A percentile compares a stretch with the other conserved stretches of the same genome.
Evolutionary conservation across 2,329 filamentous ascomycete genomes (phyloP).

Genomic region (Verticillium albo-atrum): DNA sequence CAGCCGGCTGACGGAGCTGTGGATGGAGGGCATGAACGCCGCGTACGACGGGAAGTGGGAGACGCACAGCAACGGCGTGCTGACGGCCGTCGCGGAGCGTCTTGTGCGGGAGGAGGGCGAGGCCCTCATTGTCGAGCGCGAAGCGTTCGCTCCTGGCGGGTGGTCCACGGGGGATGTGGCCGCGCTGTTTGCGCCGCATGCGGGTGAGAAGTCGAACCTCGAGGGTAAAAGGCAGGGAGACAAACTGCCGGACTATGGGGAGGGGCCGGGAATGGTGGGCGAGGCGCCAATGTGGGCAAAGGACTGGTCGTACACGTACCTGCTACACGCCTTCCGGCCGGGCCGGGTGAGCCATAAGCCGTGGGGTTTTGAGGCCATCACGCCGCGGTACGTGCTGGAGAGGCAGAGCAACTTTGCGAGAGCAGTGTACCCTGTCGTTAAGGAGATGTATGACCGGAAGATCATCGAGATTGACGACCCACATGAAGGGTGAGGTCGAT

Average conservation of each 20-base stretch:
- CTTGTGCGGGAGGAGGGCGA: constrained; percentile 6
- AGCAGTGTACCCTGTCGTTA: constrained; percentile 15
- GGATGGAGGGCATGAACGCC: constrained; percentile 1
- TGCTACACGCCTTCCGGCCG: constrained; percentile 15
- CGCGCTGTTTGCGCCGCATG: constrained; percentile 12
- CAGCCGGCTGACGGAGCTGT: not conserved
- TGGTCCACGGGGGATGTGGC: constrained; percentile 9
- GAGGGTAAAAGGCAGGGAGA: not conserved
- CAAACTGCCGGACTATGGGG: not conserved
- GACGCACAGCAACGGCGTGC: constrained; percentile 1
- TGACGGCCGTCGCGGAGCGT: not conserved
- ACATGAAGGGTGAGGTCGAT: not conserved
- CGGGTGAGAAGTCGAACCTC: constrained; percentile 4
- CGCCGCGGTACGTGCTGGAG: constrained; percentile 17
- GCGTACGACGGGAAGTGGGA: not conserved
- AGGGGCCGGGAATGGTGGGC: not conserved
- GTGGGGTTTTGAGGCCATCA: constrained; percentile 5
- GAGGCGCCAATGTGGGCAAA: constrained; percentile 7
- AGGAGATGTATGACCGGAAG: constrained; percentile 10
- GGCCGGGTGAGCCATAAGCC: constrained; percentile 1
- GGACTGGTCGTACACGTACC: constrained; percentile 14
- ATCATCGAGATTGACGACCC: constrained; percentile 10
- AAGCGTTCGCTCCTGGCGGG: constrained; percentile 17
- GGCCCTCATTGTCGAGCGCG: constrained; percentile 15
- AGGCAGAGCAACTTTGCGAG: constrained; percentile 17